Evolutionary conservation across 140 eudicot species (phyloP).

Genomic region (Bidens hawaiensis): DNA sequence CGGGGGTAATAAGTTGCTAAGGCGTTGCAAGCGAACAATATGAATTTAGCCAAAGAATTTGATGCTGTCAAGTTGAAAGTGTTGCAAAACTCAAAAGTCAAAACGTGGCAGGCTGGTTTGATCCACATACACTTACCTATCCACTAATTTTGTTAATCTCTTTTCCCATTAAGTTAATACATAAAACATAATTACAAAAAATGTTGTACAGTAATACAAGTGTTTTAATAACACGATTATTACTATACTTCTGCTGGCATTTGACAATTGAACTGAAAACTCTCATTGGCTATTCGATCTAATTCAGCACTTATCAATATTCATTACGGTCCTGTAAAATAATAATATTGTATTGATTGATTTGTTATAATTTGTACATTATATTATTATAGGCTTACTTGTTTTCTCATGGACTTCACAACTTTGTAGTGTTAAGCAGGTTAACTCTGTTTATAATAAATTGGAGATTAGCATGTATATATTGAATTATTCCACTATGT

Average conservation of each 20-base stretch:
- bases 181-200: background rate
- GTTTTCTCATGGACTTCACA: background rate
- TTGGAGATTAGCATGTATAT: background rate
- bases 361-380: background rate
- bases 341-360: background rate
- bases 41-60: constrained; percentile 83
- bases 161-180: background rate
- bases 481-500: background rate
- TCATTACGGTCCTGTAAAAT: background rate
- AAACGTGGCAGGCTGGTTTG: background rate
- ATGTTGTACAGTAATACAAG: background rate
- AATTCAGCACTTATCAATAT: too few relatives aligned
- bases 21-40: too few relatives aligned
- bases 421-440: background rate
- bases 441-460: background rate
- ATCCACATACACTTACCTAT: background rate
- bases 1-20: constrained; percentile 52
- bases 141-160: too few relatives aligned
- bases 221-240: background rate
- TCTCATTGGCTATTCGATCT: too few relatives aligned
- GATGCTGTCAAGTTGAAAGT: constrained; percentile 73
- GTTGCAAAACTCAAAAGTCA: background rate
- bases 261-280: too few relatives aligned
- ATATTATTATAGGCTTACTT: background rate
- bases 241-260: too few relatives aligned